These are phyloP conservation scores for Eutypella sp. DNA, from an alignment of 2,329 filamentous ascomycete species.

Conservation along the genomic window DNA sequence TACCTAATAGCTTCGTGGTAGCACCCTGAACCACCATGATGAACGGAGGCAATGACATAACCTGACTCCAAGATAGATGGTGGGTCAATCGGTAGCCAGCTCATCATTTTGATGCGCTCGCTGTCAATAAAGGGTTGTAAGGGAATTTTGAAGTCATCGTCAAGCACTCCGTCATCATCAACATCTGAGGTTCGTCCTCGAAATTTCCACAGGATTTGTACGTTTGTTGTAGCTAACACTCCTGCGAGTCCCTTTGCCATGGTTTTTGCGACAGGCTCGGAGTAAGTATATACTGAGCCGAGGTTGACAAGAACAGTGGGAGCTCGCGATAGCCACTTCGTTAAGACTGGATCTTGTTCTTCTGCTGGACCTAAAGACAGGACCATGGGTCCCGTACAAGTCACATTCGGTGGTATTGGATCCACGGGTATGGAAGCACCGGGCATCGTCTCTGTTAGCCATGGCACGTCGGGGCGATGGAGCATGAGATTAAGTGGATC, in stretches of 20 bases:
- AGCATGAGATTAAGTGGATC: slow-evolving; percentile 6
- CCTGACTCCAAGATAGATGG: slow-evolving; percentile 12
- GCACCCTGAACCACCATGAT: slow-evolving; percentile 17
- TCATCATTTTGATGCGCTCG: slow-evolving; percentile 11
- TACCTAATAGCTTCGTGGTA: slow-evolving; percentile 17
- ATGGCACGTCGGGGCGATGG: slow-evolving; percentile 8
- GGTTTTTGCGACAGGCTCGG: slow-evolving; percentile 3
- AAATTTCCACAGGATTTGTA: slow-evolving; percentile 16
- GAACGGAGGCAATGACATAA: slow-evolving; percentile 14
- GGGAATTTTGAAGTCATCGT: slow-evolving; percentile 7
- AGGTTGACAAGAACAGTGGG: slow-evolving; percentile 16
- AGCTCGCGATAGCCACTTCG: slow-evolving; percentile 10
- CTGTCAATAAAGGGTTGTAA: slow-evolving; percentile 10
- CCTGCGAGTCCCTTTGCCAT: slow-evolving; percentile 14
- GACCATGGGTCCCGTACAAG: slow-evolving; percentile 11
- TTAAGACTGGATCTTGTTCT: slow-evolving; percentile 8
- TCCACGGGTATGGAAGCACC: slow-evolving; percentile 13
- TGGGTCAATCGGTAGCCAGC: slow-evolving; percentile 12
- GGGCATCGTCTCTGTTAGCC: slow-evolving; percentile 9
- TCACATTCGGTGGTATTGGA: slow-evolving; percentile 13
- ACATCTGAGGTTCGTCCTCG: slow-evolving; percentile 1
- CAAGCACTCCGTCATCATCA: slow-evolving; percentile 1
- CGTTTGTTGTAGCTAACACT: slow-evolving; percentile 1
- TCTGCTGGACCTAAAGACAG: slow-evolving; percentile 7
- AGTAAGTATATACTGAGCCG: slow-evolving; percentile 9